Evolutionary conservation across 2,329 filamentous ascomycete genomes (phyloP), one percentile per base, ranked within the genome.

Genomic region (Colletotrichum lentis): DNA sequence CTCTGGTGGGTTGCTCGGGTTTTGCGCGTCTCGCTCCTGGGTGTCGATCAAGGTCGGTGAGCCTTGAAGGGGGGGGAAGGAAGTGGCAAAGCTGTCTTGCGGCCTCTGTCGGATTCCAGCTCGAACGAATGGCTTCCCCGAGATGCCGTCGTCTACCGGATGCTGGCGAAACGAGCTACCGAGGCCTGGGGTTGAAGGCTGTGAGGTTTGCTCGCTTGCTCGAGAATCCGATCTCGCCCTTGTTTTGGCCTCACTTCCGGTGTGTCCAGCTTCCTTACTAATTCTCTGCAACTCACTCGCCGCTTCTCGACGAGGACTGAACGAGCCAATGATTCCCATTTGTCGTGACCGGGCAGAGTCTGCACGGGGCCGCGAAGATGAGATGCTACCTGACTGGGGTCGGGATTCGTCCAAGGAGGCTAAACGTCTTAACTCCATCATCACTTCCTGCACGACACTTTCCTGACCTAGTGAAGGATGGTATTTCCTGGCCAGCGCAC

Each of bases 81-180:
- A 59, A 6, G 49, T 61, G 3, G 49, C 52, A 37, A 47, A 49
- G 16, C 16, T 24, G 50, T 67, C 64, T 37, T 31, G 67, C 18
- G 55, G 64, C 49, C 37, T 75, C 71, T 20, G 78, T 77, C 2
- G 77, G 74, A 16, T 76, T 78, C 39, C 76, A 77, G 18, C 83
- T 27, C 84, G 80, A 14, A 85, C 76, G 71, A 88, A 88, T 0
- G 85, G 85, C 69, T 77, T 85, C 24, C 85, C 84, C 7, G 85
- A 83, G 35, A 88, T 85, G 11, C 85, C 85, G 70, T 86, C 84
- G 59, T 84, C 80, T 7, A 75, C 67, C 10, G 71, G 10, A n/a
- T 57, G 62, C 27, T 52, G 66, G 43, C 66, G 66, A 37, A 66
- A 39, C 12, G 62, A 60, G 24, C 35, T 61, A 14, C 24, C 37